Base-by-base conservation (phyloP, 106 monocot genomes). In the Iris macrosiphon region DNA sequence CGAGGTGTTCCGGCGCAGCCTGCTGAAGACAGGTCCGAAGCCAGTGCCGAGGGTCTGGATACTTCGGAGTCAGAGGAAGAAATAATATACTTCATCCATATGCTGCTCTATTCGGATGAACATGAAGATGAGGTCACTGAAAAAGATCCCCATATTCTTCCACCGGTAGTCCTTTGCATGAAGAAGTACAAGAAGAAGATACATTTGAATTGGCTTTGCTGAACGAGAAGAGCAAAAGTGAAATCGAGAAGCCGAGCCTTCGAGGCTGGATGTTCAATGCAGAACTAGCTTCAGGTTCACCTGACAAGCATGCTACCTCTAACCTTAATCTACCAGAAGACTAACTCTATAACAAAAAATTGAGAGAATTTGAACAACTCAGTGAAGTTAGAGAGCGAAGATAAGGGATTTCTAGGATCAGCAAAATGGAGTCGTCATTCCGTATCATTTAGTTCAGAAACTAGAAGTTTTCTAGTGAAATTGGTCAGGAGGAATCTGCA, bases 1-100 rank as follows among this genome's bases (percentile, higher is more conserved):
- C 20, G 86, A 92, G 38, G 86, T 82, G 4, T 79, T 92, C 71
- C 71, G 76, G 0, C 78, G 55, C 15, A 82, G 76, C 65, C 63
- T 92, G 25, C 73, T 87, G 0, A 55, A 75, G 3, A 40, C 19
- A 13, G 81, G 85, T 3, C 66, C 60, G 23, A 56, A 63, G 25
- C 86, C 82, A 0, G 19, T 39, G 0, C 75, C 83, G 0, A 41
- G 76, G 1, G 31, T 44, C 20, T 71, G 79, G 76, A 59, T 47
- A 55, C 62, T 49, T 51, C 60, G 64, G 44, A 62, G 74, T 37
- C 16, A n/a, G 3, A 1, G 7, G 15, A 55, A 3, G 9, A 55
- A 18, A 34, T 9, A 8, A 26, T 26, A 30, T 5, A 26, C 2
- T 4, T 17, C 16, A 24, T 33, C 25, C 15, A 4, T 31, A 31